Percentiles rank a stretch among this genome's conserved stretches.
Evolutionary conservation across 208 protist genomes (phyloP).

Genomic region (Acanthamoeba sp.): DNA sequence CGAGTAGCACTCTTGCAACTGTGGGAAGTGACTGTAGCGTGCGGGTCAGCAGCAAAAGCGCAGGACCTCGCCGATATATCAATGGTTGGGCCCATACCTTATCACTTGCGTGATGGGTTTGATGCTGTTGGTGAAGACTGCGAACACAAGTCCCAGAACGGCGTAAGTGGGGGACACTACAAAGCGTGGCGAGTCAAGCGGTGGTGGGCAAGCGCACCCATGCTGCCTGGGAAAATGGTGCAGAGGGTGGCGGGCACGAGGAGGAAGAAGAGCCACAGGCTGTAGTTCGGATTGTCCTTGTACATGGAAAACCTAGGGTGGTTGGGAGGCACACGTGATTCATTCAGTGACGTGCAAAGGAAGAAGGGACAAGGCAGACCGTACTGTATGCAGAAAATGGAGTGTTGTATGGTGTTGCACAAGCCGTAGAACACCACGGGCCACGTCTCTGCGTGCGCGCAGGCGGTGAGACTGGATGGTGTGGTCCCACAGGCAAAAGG

Average conservation of each 20-base stretch:
- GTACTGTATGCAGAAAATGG: constrained; percentile 33
- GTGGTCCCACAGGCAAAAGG: no score
- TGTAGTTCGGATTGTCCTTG: constrained; percentile 56
- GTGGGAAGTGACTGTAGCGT: constrained; percentile 30
- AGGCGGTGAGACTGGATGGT: neutral
- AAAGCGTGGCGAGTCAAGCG: neutral
- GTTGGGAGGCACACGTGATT: no score
- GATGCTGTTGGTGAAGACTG: constrained; percentile 23
- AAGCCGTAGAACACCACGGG: constrained; percentile 30
- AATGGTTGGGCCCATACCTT: neutral
- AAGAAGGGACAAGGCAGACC: neutral
- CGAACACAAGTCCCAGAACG: neutral
- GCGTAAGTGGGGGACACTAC: neutral
- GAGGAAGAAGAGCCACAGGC: constrained; percentile 47
- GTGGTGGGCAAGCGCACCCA: no score
- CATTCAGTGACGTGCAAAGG: neutral
- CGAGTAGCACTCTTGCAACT: constrained; percentile 46
- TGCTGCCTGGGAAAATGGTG: neutral
- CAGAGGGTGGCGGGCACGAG: neutral
- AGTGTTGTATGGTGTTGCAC: constrained; percentile 40
- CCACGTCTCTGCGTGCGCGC: neutral
- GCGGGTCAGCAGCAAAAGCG: neutral
- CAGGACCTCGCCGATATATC: neutral
- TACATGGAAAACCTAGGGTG: constrained; percentile 29
- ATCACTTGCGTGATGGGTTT: constrained; percentile 53